phyloP scores from a whole-genome alignment of 2,329 filamentous ascomycete genomes.

The Botrytis galanthina region DNA sequence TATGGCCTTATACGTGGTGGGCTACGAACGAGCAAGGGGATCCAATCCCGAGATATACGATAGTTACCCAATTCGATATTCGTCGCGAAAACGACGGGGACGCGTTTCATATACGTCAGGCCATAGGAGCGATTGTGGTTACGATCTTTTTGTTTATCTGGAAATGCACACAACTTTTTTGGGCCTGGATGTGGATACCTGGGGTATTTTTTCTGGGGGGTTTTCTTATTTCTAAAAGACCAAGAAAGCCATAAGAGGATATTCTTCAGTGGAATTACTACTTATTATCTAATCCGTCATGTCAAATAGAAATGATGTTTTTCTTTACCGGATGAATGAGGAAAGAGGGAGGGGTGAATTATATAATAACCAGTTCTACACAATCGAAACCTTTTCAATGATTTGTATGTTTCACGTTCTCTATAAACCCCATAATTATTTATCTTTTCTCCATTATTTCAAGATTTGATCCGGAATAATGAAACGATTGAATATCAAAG shows the following conservation, averaged over 20 bases:
- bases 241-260: too few relatives aligned
- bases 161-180: too few relatives aligned
- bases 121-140: not conserved
- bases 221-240: too few relatives aligned
- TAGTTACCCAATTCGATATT: not conserved
- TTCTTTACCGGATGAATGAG: too few relatives aligned
- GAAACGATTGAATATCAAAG: not conserved
- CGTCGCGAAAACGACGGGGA: too few relatives aligned
- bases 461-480: not conserved
- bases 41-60: not conserved
- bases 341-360: not conserved
- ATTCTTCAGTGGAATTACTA: too few relatives aligned
- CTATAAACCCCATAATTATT: not conserved
- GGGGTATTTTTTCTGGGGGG: too few relatives aligned
- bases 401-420: not conserved
- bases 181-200: too few relatives aligned
- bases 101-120: not conserved
- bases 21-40: not conserved
- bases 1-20: not conserved
- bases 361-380: not conserved
- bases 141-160: not conserved
- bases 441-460: not conserved
- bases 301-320: too few relatives aligned
- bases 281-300: too few relatives aligned
- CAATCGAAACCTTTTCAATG: not conserved